phyloP scores from a whole-genome alignment of 768 basidiomycete genomes.

The Pisolithus sp. region DNA sequence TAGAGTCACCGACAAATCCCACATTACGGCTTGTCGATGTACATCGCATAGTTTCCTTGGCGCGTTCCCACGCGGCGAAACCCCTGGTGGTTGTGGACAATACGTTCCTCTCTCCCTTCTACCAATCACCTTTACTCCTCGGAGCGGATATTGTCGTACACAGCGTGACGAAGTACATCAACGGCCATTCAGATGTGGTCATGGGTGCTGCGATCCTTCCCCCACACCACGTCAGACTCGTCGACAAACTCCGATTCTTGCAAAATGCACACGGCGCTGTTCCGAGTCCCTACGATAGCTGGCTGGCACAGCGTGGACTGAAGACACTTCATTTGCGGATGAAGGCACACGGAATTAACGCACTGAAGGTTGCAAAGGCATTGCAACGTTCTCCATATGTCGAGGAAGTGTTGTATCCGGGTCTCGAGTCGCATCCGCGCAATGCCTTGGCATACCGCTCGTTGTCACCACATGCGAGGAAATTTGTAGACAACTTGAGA shows the following conservation, averaged over 20 bases:
- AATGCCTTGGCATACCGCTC: conserved; percentile 58
- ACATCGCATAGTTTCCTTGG: conserved; percentile 57
- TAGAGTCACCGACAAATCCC: conserved; percentile 94
- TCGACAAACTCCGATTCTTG: conserved; percentile 67
- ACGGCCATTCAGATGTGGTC: conserved; percentile 91
- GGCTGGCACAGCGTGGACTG: conserved; percentile 83
- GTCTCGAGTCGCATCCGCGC: conserved; percentile 60
- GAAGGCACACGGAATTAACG: conserved; percentile 81
- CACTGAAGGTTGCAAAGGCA: conserved; percentile 62
- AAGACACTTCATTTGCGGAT: conserved; percentile 90
- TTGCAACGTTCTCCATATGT: conserved; percentile 54
- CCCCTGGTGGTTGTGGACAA: conserved; percentile 90
- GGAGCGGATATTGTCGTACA: conserved; percentile 86
- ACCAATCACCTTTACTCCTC: conserved; percentile 76
- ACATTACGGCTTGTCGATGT: conserved; percentile 85
- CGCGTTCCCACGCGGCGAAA: conserved; percentile 50
- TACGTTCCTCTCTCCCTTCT: conserved; percentile 92
- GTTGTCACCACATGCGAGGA: conserved; percentile 62
- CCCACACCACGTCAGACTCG: conserved; percentile 40
- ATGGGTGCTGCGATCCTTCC: conserved; percentile 82
- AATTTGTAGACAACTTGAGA: conserved; percentile 46
- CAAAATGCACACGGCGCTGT: conserved; percentile 87
- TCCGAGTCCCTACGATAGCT: conserved; percentile 81
- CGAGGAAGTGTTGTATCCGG: conserved; percentile 84
- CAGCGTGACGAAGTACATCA: conserved; percentile 84